These are phyloP conservation scores for Mucor piriformis DNA, from an alignment of 371 early-diverging fungal species.

Conservation along the genomic window DNA sequence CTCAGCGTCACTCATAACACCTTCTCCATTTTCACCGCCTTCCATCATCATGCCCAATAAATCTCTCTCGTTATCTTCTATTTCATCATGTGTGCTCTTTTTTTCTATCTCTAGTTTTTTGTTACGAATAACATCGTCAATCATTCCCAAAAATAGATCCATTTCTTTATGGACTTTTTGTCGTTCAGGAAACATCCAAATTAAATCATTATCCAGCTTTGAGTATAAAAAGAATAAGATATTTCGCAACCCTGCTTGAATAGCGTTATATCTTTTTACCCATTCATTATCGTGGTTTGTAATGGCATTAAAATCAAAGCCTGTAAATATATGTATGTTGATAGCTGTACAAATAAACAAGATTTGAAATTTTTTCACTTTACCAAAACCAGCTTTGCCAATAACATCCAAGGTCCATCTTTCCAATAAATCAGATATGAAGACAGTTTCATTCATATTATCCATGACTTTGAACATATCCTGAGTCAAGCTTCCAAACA, in stretches of 20 bases:
- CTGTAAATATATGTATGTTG: too few relatives aligned
- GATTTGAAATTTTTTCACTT: too few relatives aligned
- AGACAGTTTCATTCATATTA: background rate
- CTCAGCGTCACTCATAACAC: conserved; percentile 6
- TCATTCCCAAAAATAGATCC: background rate
- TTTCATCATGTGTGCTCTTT: conserved; percentile 2
- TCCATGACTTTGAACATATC: conserved; percentile 27
- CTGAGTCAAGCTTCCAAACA: conserved; percentile 24
- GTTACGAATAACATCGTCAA: background rate
- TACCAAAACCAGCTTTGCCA: conserved; percentile 42
- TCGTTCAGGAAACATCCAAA: background rate
- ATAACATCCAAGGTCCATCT: conserved; percentile 40
- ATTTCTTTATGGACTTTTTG: background rate
- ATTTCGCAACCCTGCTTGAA: conserved; percentile 24
- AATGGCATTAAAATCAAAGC: conserved; percentile 37
- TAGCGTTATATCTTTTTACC: conserved; percentile 28
- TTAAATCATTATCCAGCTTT: conserved; percentile 33
- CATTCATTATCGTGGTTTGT: conserved; percentile 23
- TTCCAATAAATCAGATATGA: conserved; percentile 16
- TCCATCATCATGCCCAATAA: conserved; percentile 2
- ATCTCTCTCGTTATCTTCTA: conserved; percentile 12
- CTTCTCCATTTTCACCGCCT: conserved; percentile 12
- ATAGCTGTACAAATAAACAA: too few relatives aligned
- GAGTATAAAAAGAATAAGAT: conserved; percentile 53
- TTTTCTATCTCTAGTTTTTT: conserved; percentile 4